phyloP scores from a whole-genome alignment of 1,284 basidiomycete genomes.

The Cerioporus squamosus region DNA sequence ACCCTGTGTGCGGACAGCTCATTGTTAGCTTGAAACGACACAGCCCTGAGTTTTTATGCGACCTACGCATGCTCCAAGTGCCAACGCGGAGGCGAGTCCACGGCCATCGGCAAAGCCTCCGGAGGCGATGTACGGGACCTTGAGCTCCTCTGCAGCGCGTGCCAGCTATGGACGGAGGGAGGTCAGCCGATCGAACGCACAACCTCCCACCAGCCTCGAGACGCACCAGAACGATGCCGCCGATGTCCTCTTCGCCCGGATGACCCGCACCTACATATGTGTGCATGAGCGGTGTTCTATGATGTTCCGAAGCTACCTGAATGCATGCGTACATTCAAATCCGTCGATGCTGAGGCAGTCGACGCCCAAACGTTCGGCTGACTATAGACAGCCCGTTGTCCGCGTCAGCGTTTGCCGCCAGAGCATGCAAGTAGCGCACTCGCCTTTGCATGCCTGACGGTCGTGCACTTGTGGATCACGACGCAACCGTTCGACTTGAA shows the following conservation, averaged over 20 bases:
- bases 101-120: conserved; percentile 86
- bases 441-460: conserved; percentile 85
- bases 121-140: conserved; percentile 88
- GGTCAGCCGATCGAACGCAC: background rate
- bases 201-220: background rate
- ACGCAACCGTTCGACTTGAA: conserved; percentile 80
- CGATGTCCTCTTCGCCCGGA: conserved; percentile 95
- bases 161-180: conserved; percentile 64
- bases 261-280: conserved; percentile 88
- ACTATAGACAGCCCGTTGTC: conserved; percentile 42
- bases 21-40: conserved; percentile 8
- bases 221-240: conserved; percentile 84
- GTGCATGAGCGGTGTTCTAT: background rate
- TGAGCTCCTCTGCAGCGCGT: conserved; percentile 84
- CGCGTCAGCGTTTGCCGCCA: background rate
- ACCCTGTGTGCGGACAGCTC: conserved; percentile 49
- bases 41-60: no score
- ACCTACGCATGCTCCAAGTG: conserved; percentile 68
- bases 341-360: conserved; percentile 90
- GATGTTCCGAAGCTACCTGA: background rate
- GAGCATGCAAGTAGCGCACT: background rate
- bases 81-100: conserved; percentile 82
- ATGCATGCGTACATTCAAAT: conserved; percentile 71
- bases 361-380: conserved; percentile 79
- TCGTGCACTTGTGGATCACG: conserved; percentile 93